Base-by-base conservation (phyloP, 2,329 filamentous ascomycete species). In the Dactylella cylindrospora region DNA sequence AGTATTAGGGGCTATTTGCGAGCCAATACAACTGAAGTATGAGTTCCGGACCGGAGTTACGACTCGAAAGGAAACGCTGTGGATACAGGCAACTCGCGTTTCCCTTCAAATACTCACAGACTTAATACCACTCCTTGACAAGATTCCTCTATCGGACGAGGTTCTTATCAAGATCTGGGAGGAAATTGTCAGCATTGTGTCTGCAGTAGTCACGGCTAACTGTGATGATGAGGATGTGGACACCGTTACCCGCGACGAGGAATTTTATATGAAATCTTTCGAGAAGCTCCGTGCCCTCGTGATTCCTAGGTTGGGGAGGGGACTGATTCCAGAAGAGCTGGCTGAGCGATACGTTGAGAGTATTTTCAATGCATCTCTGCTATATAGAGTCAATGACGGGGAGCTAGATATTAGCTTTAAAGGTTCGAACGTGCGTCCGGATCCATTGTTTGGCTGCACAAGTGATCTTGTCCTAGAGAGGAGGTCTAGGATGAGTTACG, bases 251-350 rank as follows among this genome's bases (percentile, higher is more conserved):
- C 76, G 77, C 6, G 91, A 98, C 69, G 84, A 97, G 73, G 73
- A 77, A 1, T 94, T 94, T 68, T 93, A 98, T 70, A 86, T 95
- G 13, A 69, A 75, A 1, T 84, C 86, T 0, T 94, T 96, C 70
- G 75, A 74, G 23, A 78, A 79, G 41, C 76, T 97, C 0, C 80
- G 84, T 31, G 77, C 80, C 7, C 77, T 96, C 26, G 83, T 95
- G 32, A 85, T 89, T 3, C 85, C 88, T 0, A 75, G 80, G 1
- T 78, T 97, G 0, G 86, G 90, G 1, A 80, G 82, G 0, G 71
- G 79, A 4, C 73, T 76, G 1, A 79, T 96, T 5, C 77, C 83
- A 0, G 84, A 90, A 65, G 76, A 76, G 64, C 81, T 84, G 2
- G 82, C 89, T 32, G 80, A 80, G 47, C 74, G 80, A 1, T 95